Percentiles rank a stretch among this genome's conserved stretches.
phyloP scores from a whole-genome alignment of 768 basidiomycete genomes.

The Tylopilus rubrobrunneus region DNA sequence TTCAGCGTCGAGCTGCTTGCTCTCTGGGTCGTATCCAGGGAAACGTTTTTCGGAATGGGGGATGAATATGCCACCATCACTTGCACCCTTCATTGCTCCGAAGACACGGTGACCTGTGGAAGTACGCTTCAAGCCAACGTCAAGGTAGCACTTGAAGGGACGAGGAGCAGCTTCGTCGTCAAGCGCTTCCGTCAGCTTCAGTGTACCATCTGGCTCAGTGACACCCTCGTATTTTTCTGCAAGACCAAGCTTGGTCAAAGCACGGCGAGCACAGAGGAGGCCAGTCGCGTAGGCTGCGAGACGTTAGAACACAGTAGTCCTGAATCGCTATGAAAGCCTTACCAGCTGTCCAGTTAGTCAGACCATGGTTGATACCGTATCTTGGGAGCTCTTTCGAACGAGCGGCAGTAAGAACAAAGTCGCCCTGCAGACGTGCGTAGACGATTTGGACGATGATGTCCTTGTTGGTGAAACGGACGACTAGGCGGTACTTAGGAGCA shows the following conservation, averaged over 20 bases:
- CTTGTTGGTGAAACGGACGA: conserved; percentile 98
- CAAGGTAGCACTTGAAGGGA: conserved; percentile 99
- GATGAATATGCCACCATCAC: conserved; percentile 95
- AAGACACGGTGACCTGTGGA: conserved; percentile 97
- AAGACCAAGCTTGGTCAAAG: conserved; percentile 90
- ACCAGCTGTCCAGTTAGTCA: conserved; percentile 99
- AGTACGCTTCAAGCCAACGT: conserved; percentile 96
- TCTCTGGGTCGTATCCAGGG: conserved; percentile 94
- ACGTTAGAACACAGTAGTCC: background rate
- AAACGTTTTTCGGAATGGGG: conserved; percentile 98
- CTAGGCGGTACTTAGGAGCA: conserved; percentile 96
- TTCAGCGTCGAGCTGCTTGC: conserved; percentile 91
- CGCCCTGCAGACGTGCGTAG: conserved; percentile 97
- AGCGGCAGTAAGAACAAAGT: conserved; percentile 87
- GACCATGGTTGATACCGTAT: conserved; percentile 97
- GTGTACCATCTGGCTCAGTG: conserved; percentile 82
- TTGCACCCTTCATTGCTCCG: conserved; percentile 98
- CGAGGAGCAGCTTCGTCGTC: conserved; percentile 92
- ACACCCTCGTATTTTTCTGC: conserved; percentile 98
- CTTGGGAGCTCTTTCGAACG: conserved; percentile 87
- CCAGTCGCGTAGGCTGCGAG: conserved; percentile 90
- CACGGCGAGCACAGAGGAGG: conserved; percentile 90
- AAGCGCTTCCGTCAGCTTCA: conserved; percentile 77
- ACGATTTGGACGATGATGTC: conserved; percentile 93
- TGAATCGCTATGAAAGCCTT: conserved; percentile 14